Conservation (phyloP, 176 grass and related monocot genomes). For the Ananas comosus region DNA sequence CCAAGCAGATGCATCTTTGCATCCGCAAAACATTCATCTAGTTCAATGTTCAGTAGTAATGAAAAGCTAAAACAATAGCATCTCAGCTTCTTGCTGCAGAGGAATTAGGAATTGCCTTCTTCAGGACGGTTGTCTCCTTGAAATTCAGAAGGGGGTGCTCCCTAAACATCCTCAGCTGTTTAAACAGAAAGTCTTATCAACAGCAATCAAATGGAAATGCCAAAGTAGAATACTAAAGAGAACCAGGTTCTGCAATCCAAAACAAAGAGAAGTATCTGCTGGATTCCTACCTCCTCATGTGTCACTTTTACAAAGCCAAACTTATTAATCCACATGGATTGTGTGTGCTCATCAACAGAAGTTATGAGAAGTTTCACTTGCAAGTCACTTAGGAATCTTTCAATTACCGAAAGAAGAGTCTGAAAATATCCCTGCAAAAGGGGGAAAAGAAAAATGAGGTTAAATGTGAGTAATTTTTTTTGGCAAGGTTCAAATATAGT, state of each 20-base stretch:
- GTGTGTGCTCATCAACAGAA: constrained; percentile 52
- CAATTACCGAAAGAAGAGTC: constrained; percentile 48
- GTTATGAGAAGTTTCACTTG: constrained; percentile 34
- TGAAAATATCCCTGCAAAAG: constrained; percentile 54
- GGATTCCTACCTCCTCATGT: constrained; percentile 39
- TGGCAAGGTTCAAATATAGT: background rate
- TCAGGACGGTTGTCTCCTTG: constrained; percentile 16
- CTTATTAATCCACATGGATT: constrained; percentile 58
- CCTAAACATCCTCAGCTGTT: background rate
- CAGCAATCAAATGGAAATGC: too few relatives aligned
- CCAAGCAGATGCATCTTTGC: too few relatives aligned
- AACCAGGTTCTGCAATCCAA: background rate
- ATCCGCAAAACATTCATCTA: background rate
- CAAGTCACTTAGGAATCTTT: constrained; percentile 33
- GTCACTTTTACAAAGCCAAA: constrained; percentile 61
- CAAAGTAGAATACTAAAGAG: too few relatives aligned
- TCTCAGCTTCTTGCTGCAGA: background rate
- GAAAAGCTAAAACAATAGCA: constrained; percentile 1
- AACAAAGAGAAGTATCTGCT: background rate
- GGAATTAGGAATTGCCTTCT: constrained; percentile 12
- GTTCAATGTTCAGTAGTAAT: constrained; percentile 1
- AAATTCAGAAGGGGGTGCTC: constrained; percentile 19
- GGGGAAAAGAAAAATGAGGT: background rate
- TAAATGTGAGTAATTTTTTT: background rate
- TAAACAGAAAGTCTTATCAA: too few relatives aligned